Evolutionary conservation across 495 filamentous ascomycete genomes (phyloP), one percentile per base, ranked within the genome.

Genomic region (Parathielavia hyrcaniae): DNA sequence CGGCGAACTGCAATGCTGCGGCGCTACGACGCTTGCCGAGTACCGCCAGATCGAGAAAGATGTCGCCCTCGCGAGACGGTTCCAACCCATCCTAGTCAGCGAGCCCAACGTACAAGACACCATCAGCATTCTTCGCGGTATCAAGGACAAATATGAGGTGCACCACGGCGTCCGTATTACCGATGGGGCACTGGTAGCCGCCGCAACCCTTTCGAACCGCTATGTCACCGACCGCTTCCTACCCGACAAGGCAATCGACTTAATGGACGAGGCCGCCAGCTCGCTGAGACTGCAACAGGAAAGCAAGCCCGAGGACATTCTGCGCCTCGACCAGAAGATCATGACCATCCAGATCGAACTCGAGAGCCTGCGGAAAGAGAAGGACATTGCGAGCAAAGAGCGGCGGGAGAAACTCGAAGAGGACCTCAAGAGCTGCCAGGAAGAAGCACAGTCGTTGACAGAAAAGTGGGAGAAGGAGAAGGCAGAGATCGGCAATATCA

Each of bases 281-380:
- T 88, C 89, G 13, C 75, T 97, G 10, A 81, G 93, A 17, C 71
- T 98, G 58, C 93, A 98, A 67, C 93, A 98, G 69, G 93, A 98
- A 72, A 96, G 90, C 64, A 96, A 95, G 61, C 93, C 93, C 0
- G 93, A 98, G 58, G 83, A 90, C 14, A 97, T 98, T 32, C 84
- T 90, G 67, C 83, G 87, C 50, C 80, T 97, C 19, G 93, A 97
- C 64, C 88, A 92, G 48, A 86, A 89, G 64, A 96, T 98, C 50
- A 91, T 96, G 77, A 97, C 93, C 1, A 88, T 97, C 40, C 92
- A 96, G 64, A 98, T 98, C 62, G 93, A 98, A 70, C 79, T 98
- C 1, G 93, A 98, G 69, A 96, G 91, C 52, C 79, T 98, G 32
- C 82, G 93, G 50, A 97, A 97, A 61, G 93, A 98, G 71, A 95